A percentile compares a stretch with the other conserved stretches of the same genome.
phyloP scores from a whole-genome alignment of 1,284 basidiomycete genomes.

The Pseudozyma tsukubaensis region DNA sequence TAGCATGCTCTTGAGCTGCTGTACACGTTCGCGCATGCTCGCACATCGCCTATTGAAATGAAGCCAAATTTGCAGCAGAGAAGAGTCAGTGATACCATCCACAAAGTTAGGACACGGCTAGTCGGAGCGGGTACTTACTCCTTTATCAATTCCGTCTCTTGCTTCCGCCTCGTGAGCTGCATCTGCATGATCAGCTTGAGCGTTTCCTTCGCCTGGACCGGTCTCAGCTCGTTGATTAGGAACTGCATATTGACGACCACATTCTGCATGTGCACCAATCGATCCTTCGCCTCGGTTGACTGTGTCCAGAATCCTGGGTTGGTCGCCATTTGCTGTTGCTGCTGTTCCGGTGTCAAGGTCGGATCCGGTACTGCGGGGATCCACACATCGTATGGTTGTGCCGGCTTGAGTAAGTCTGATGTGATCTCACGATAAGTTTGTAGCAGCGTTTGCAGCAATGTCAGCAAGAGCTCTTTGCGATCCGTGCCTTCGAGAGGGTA shows the following conservation, averaged over 20 bases:
- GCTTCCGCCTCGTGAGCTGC: slow-evolving; percentile 56
- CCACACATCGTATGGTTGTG: slow-evolving; percentile 60
- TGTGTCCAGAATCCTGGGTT: slow-evolving; percentile 50
- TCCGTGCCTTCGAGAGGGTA: slow-evolving; percentile 43
- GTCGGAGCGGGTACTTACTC: slow-evolving; percentile 22
- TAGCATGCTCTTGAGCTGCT: slow-evolving; percentile 33
- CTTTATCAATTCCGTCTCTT: slow-evolving; percentile 52
- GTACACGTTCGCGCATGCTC: slow-evolving; percentile 31
- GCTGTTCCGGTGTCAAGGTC: slow-evolving; percentile 30
- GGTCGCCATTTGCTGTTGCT: slow-evolving; percentile 35
- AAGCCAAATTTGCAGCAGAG: background rate
- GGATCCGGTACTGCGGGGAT: slow-evolving; percentile 43
- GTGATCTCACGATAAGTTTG: slow-evolving; percentile 61
- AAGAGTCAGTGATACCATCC: background rate
- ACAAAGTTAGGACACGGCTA: background rate
- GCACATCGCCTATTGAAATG: slow-evolving; percentile 22
- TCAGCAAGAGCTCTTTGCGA: slow-evolving; percentile 39
- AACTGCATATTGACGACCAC: slow-evolving; percentile 66
- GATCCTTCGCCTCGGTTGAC: slow-evolving; percentile 55
- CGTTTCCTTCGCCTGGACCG: slow-evolving; percentile 60
- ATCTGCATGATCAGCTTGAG: slow-evolving; percentile 53
- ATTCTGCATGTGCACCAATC: slow-evolving; percentile 60
- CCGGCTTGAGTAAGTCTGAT: slow-evolving; percentile 53
- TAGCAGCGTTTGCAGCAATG: slow-evolving; percentile 67
- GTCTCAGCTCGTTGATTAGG: slow-evolving; percentile 63